Percentiles rank a stretch among this genome's conserved stretches.
phyloP scores from a whole-genome alignment of 805 yeast genomes.

The Suhomyces vadensis region DNA sequence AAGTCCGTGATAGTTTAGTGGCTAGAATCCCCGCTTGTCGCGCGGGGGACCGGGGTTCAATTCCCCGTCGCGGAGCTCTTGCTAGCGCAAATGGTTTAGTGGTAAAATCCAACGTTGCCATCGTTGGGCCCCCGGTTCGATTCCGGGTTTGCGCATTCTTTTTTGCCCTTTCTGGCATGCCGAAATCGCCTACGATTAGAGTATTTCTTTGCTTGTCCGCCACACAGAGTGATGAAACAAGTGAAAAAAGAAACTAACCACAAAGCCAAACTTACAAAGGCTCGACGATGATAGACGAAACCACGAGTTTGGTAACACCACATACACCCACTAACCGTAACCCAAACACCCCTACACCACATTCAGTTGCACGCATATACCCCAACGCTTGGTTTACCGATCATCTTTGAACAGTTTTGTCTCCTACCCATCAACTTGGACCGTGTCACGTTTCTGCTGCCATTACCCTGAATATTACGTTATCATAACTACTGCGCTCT shows the following conservation, averaged over 20 bases:
- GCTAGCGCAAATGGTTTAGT: conserved; percentile 11
- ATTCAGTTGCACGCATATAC: not conserved
- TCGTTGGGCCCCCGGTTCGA: conserved; percentile 16
- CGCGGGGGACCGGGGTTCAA: conserved; percentile 13
- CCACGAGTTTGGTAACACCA: too few relatives aligned
- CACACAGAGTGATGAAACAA: not conserved
- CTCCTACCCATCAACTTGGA: not conserved
- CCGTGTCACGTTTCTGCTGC: not conserved
- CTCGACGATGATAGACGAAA: conserved; percentile 2
- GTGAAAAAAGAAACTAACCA: conserved; percentile 2
- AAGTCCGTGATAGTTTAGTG: conserved; percentile 13
- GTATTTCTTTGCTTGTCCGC: not conserved
- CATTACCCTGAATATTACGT: not conserved
- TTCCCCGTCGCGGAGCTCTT: conserved; percentile 11
- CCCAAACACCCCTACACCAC: not conserved
- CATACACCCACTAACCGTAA: not conserved
- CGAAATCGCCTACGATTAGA: too few relatives aligned
- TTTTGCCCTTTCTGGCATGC: not conserved
- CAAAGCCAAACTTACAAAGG: not conserved
- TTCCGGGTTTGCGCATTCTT: conserved; percentile 14
- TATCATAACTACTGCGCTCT: conserved; percentile 1
- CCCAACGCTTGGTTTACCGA: not conserved
- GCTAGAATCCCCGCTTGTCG: conserved; percentile 14
- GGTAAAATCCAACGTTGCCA: conserved; percentile 15
- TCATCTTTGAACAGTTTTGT: not conserved